Evolutionary conservation across 352 stramenopile species (phyloP), one percentile per base, ranked within the genome.

Genomic region (Globisporangium echinulatum): DNA sequence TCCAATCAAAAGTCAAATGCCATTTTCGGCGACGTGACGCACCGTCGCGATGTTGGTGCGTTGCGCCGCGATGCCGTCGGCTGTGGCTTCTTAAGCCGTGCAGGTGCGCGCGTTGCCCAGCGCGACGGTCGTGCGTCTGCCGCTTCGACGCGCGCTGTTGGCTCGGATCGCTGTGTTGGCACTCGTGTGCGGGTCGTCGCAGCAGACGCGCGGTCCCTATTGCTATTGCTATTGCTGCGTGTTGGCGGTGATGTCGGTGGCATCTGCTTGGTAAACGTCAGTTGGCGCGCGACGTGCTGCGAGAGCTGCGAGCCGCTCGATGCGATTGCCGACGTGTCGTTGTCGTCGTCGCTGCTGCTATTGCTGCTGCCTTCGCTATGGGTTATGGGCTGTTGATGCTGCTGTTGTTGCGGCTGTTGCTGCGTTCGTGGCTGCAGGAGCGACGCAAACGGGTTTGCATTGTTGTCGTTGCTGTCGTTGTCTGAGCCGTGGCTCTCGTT

Each of bases 371-470:
- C 25, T 3, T 33, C 25, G 25, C 25, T 33, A 33, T 33, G 25
- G 2, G 25, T 33, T 49, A 9, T 19, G 37, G 14, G 37, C 42
- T 38, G 40, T 14, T 44, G 9, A 25, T 48, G 11, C 15, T 11
- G 9, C 6, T 19, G 42, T 46, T 66, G 36, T 33, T 48, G 39
- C 13, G 54, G 59, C 33, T 57, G 59, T 39, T 61, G 64, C 42
- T 77, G 67, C 15, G 87, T 42, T 17, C 87, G 57, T 9, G 74
- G 63, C 52, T 80, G 67, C 19, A 90, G 44, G 15, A 90, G 59
- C 14, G 75, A 80, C 33, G 77, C 81, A 58, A 90, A 90, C 25
- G 81, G 81, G 58, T 90, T 89, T 54, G 72, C 69, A 8, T 75
- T 61, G 2, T 71, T 55, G n/a, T 68, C 69, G 60, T 72, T 70